phyloP scores from a whole-genome alignment of 768 basidiomycete species.

The Mycena vulgaris region DNA sequence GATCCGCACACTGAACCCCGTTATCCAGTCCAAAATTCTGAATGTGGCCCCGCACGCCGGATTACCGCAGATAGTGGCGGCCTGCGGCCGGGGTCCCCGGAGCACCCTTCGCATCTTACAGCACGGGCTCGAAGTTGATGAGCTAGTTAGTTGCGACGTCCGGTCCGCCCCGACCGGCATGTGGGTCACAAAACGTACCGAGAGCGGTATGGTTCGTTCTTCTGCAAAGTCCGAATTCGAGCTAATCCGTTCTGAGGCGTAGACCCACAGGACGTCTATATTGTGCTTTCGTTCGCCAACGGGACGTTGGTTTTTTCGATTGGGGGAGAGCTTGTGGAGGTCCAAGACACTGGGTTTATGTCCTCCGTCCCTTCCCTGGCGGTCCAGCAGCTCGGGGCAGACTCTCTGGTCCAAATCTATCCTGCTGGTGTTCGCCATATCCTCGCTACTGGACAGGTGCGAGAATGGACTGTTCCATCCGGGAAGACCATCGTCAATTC shows the following conservation, averaged over 20 bases:
- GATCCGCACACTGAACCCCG: not conserved
- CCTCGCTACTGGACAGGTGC: constrained; percentile 88
- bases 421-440: constrained; percentile 97
- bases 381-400: constrained; percentile 96
- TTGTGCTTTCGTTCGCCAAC: constrained; percentile 97
- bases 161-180: constrained; percentile 98
- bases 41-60: not conserved
- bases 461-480: constrained; percentile 92
- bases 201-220: constrained; percentile 74
- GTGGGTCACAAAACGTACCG: constrained; percentile 93
- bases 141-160: constrained; percentile 93
- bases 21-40: constrained; percentile 5
- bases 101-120: not conserved
- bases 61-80: constrained; percentile 1
- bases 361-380: constrained; percentile 96
- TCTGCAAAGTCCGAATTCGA: not conserved
- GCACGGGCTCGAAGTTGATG: constrained; percentile 90
- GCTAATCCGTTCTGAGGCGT: not conserved
- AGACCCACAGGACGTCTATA: constrained; percentile 96
- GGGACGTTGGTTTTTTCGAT: constrained; percentile 97
- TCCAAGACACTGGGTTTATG: constrained; percentile 96
- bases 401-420: constrained; percentile 95
- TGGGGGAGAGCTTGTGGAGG: constrained; percentile 98
- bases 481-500: constrained; percentile 91
- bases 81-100: constrained; percentile 10